Evolutionary conservation across 768 basidiomycete species (phyloP).

Genomic region (Suillus placidus): DNA sequence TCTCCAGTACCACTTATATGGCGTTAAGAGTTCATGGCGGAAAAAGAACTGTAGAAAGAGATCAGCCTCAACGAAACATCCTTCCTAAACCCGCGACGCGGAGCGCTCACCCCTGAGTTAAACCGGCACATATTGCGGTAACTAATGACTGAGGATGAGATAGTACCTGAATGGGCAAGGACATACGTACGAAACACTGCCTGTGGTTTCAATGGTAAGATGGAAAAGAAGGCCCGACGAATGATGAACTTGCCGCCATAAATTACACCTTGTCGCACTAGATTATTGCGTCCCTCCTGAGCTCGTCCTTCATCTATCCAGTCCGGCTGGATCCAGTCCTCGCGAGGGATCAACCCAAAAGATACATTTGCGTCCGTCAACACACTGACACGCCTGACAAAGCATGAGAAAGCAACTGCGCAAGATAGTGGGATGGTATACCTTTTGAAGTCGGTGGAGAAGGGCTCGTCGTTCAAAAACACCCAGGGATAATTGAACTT

Average conservation of each 20-base stretch:
- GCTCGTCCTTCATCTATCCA: slow-evolving; percentile 75
- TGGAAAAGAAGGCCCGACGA: slow-evolving; percentile 2
- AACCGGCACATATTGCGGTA: slow-evolving; percentile 83
- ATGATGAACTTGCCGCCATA: slow-evolving; percentile 46
- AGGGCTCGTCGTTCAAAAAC: slow-evolving; percentile 64
- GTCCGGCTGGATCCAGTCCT: slow-evolving; percentile 72
- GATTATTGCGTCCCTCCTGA: slow-evolving; percentile 48
- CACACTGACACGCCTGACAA: slow-evolving; percentile 34
- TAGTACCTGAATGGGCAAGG: background rate
- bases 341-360: slow-evolving; percentile 60
- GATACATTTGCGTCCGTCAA: slow-evolving; percentile 46
- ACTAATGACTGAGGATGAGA: slow-evolving; percentile 22
- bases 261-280: slow-evolving; percentile 51
- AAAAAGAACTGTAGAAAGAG: slow-evolving; percentile 50
- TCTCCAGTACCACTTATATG: slow-evolving; percentile 65
- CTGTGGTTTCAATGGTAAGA: slow-evolving; percentile 25
- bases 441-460: slow-evolving; percentile 56
- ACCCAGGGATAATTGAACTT: slow-evolving; percentile 63
- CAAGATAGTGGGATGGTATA: slow-evolving; percentile 17
- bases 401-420: slow-evolving; percentile 20
- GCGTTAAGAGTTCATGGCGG: slow-evolving; percentile 51
- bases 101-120: slow-evolving; percentile 60
- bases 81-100: background rate
- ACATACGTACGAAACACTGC: slow-evolving; percentile 45
- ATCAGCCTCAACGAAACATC: slow-evolving; percentile 10